These are phyloP conservation scores for Rubia peregrina DNA, from an alignment of 305 asterid species.

Conservation along the genomic window DNA sequence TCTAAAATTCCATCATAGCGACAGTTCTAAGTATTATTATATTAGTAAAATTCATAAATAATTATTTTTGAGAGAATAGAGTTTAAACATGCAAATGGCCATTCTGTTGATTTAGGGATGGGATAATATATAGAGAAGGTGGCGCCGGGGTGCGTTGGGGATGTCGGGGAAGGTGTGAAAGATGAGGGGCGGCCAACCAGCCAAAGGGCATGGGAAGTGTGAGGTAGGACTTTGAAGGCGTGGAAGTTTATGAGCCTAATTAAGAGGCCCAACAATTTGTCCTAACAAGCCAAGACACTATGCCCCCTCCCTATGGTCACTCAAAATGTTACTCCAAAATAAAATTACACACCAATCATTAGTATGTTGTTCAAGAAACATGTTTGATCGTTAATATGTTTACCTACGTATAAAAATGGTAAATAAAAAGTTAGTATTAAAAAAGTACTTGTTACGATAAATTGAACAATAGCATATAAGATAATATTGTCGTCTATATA, in stretches of 20 bases:
- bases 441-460: no score
- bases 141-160: slow-evolving; percentile 1
- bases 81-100: background rate
- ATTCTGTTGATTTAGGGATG: background rate
- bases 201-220: slow-evolving; percentile 37
- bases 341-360: no score
- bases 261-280: slow-evolving; percentile 14
- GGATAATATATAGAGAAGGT: background rate
- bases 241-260: slow-evolving; percentile 28
- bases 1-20: no score
- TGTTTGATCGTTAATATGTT: no score
- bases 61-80: no score
- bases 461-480: no score
- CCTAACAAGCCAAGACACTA: slow-evolving; percentile 20
- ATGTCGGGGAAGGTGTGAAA: slow-evolving; percentile 31
- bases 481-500: no score
- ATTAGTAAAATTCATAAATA: no score
- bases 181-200: slow-evolving; percentile 40
- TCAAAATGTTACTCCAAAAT: background rate
- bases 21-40: no score
- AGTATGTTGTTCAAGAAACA: no score
- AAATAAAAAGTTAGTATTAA: no score
- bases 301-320: background rate
- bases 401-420: no score
- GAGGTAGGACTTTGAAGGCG: slow-evolving; percentile 14